phyloP scores from a whole-genome alignment of 1,139 yeast species.

The Taphrina pruni region DNA sequence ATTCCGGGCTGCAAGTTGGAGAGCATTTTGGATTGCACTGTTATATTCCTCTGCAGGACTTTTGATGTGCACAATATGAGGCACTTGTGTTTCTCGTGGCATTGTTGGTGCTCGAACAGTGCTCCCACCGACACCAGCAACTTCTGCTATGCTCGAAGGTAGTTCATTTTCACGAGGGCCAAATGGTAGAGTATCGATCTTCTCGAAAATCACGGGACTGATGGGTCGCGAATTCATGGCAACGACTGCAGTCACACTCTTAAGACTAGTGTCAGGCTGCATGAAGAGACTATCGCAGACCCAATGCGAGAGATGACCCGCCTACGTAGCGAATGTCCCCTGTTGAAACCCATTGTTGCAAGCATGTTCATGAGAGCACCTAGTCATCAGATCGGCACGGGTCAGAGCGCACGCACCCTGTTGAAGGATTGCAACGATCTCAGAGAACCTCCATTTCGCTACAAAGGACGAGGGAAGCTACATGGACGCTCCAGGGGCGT shows the following conservation, averaged over 20 bases:
- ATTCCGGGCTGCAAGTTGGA: constrained; percentile 1
- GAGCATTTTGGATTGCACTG: background rate
- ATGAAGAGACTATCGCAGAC: background rate
- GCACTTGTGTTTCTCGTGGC: background rate
- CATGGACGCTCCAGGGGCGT: background rate
- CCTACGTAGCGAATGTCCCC: too few relatives aligned
- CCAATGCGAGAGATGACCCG: too few relatives aligned
- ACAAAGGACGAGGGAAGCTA: too few relatives aligned
- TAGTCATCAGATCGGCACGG: too few relatives aligned
- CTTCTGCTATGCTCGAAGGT: background rate
- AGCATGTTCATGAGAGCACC: too few relatives aligned
- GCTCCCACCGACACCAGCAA: background rate
- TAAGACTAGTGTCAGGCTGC: too few relatives aligned
- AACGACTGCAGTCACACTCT: background rate
- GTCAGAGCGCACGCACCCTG: too few relatives aligned
- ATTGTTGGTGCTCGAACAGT: background rate
- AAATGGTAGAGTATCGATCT: constrained; percentile 29
- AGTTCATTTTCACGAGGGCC: constrained; percentile 3
- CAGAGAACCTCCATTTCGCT: too few relatives aligned
- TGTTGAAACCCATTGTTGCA: too few relatives aligned
- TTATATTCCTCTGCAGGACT: background rate
- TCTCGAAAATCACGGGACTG: constrained; percentile 20
- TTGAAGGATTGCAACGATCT: too few relatives aligned
- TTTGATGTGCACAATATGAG: background rate
- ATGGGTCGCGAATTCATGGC: background rate